These are phyloP conservation scores for Nicotiana noctiflora DNA, from an alignment of 257 asterid genomes.

Conservation along the genomic window DNA sequence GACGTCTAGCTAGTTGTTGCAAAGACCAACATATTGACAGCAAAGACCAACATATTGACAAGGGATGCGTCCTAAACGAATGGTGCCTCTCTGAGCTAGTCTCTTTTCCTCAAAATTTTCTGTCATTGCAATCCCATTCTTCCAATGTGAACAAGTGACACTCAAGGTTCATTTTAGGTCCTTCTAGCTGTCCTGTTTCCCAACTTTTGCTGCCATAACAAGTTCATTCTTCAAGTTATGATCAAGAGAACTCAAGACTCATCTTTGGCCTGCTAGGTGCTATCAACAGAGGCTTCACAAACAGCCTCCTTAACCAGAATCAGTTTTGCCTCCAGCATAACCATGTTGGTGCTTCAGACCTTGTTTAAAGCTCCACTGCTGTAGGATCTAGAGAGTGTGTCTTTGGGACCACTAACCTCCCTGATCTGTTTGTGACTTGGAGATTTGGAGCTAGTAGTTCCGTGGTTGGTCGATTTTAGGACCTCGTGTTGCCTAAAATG, in stretches of 20 bases:
- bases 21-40: neutral
- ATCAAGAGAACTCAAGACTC: neutral
- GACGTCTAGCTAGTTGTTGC: neutral
- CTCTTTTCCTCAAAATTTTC: neutral
- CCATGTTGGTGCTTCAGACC: neutral
- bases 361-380: neutral
- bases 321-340: neutral
- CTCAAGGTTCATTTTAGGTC: neutral
- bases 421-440: neutral
- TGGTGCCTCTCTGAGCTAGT: neutral
- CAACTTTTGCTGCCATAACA: neutral
- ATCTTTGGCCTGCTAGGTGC: slow-evolving; percentile 2
- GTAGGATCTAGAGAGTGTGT: neutral
- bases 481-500: neutral
- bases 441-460: too few relatives aligned
- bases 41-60: neutral
- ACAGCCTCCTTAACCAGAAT: neutral
- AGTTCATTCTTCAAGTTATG: neutral
- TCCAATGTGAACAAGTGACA: neutral
- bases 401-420: neutral
- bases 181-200: neutral
- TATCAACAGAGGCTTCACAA: neutral
- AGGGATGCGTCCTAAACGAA: neutral
- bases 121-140: neutral
- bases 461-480: neutral